Evolutionary conservation across 345 rosid species (phyloP).

Genomic region (Eucalyptus marginata): DNA sequence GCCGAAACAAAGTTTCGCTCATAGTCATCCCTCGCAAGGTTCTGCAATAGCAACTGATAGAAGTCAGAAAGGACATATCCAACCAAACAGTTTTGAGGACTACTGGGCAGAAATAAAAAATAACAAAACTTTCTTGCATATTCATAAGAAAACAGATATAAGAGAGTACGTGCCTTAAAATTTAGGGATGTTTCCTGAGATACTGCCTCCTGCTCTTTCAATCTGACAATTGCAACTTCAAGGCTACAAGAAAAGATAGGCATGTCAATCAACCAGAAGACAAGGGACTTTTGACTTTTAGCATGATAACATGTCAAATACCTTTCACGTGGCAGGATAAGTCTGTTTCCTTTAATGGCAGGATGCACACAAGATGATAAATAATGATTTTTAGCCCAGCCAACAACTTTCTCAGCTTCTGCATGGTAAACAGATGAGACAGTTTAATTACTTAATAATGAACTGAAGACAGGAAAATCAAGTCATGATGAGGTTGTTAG

Average conservation of each 20-base stretch:
- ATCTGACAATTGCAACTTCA: conserved; percentile 67
- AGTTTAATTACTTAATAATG: neutral
- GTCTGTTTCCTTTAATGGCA: conserved; percentile 49
- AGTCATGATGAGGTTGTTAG: neutral
- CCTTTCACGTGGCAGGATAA: conserved; percentile 83
- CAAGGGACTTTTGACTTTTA: neutral
- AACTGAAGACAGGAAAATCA: neutral
- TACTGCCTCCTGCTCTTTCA: conserved; percentile 68
- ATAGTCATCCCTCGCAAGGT: conserved; percentile 82
- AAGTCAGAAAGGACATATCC: neutral
- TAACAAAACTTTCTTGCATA: neutral
- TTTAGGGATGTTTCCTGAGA: conserved; percentile 59
- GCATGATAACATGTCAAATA: neutral
- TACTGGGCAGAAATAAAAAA: neutral
- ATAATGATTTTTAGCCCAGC: conserved; percentile 95
- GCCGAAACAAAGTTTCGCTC: conserved; percentile 86
- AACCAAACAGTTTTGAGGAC: neutral
- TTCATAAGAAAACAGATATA: neutral
- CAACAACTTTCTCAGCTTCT: conserved; percentile 93
- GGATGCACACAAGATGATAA: conserved; percentile 60
- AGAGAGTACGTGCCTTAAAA: conserved; percentile 50
- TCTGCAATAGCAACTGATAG: conserved; percentile 29
- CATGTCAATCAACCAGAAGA: conserved; percentile 6
- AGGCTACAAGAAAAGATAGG: conserved; percentile 46
- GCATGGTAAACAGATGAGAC: neutral